Evolutionary conservation across 2,329 filamentous ascomycete genomes (phyloP), one percentile per base, ranked within the genome.

Genomic region (Paracamarosporium sp.): DNA sequence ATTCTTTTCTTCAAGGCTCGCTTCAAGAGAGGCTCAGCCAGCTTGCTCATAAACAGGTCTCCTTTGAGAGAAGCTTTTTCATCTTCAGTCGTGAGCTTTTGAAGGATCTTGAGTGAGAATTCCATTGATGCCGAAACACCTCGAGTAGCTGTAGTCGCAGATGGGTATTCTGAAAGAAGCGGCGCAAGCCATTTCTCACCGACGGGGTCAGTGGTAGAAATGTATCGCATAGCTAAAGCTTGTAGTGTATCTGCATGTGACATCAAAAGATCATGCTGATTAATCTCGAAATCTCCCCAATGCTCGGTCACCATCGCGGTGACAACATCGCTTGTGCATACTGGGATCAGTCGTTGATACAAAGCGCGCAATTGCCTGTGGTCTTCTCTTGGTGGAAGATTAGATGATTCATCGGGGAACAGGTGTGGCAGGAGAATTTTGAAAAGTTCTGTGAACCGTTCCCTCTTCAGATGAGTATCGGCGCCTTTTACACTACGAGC

Each of bases 91-190:
- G 54, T 48, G 7, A 71, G 22, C 4, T 15, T 55, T 20, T 51
- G 47, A 11, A 75, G 53, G 8, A 70, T 31, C 0, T 59, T 43
- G 1, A 72, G 40, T 6, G 67, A 65, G 51, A 73, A 74, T 1
- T 59, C 25, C 72, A 75, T 74, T 1, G 71, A 70, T 2, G 59
- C 55, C 4, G 71, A 71, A 38, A 72, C 61, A 3, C 64, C 59
- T 11, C 25, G 46, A 7, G 50, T 25, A 15, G 28, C 17, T 7
- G 56, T 50, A 11, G 38, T 48, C 5, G 30, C 22, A 11, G 62
- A 33, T 9, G 67, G 66, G 22, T 53, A 66, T 8, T 53, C 46
- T 13, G 40, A 58, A 22, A 65, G 22, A 36, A 68, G 55, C 30
- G 20, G 27, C 17, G 30, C 2, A 41, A 67, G 43, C 48, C 54